Evolutionary conservation across 257 asterid genomes (phyloP).

Genomic region (Solanum ossicruentum): DNA sequence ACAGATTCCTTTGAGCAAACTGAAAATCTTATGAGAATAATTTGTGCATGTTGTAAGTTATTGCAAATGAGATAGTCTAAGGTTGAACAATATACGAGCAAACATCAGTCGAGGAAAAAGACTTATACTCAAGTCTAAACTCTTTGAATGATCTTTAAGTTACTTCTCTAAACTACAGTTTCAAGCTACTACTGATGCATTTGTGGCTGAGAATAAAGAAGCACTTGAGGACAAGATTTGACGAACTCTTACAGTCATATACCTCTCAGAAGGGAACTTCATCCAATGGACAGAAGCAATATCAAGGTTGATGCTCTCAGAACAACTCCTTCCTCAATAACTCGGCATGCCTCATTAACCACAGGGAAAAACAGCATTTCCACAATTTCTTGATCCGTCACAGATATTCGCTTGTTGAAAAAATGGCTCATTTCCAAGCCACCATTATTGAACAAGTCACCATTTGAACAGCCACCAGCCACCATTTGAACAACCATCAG

Average conservation of each 20-base stretch:
- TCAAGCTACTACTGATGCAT: not conserved
- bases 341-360: slow-evolving; percentile 11
- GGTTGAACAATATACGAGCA: not conserved
- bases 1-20: not conserved
- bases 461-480: too few species aligned
- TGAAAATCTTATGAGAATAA: not conserved
- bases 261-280: slow-evolving; percentile 8
- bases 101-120: not conserved
- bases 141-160: not conserved
- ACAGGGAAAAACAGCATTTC: slow-evolving; percentile 16
- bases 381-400: not conserved
- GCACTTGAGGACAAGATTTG: not conserved
- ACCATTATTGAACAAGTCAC: too few species aligned
- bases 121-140: not conserved
- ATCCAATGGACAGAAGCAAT: slow-evolving; percentile 9
- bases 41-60: not conserved
- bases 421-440: too few species aligned
- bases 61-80: not conserved
- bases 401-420: too few species aligned
- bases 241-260: not conserved
- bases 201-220: not conserved
- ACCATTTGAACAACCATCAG: too few species aligned
- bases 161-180: not conserved
- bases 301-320: slow-evolving; percentile 9
- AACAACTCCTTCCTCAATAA: slow-evolving; percentile 4